phyloP scores from a whole-genome alignment of 352 stramenopile species.

The Pythium aristosporum region DNA sequence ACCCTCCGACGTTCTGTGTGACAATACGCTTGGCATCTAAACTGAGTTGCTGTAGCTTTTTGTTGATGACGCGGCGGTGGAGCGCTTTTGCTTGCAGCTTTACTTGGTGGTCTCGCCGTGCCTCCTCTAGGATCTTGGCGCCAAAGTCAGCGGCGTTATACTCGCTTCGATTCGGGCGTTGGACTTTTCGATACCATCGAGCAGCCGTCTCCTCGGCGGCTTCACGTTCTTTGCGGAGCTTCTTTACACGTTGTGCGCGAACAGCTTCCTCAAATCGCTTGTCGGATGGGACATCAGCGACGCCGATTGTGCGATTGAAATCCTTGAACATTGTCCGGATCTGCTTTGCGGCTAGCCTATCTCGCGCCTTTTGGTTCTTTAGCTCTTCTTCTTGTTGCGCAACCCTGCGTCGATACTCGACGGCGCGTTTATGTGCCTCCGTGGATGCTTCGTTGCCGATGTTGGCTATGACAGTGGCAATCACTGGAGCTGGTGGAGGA shows the following conservation, averaged over 20 bases:
- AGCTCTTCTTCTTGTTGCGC: slow-evolving; percentile 1
- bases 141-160: slow-evolving; percentile 10
- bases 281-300: slow-evolving; percentile 35
- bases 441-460: not conserved
- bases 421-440: slow-evolving; percentile 8
- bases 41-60: slow-evolving; percentile 28
- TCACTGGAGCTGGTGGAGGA: slow-evolving; percentile 2
- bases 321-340: slow-evolving; percentile 38
- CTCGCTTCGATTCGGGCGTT: slow-evolving; percentile 4
- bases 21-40: slow-evolving; percentile 33
- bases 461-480: not conserved
- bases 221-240: slow-evolving; percentile 5
- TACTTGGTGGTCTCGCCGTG: not conserved
- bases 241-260: slow-evolving; percentile 5
- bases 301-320: slow-evolving; percentile 40
- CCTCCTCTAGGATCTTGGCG: slow-evolving; percentile 19
- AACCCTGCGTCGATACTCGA: slow-evolving; percentile 6
- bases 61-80: slow-evolving; percentile 9
- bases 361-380: slow-evolving; percentile 10
- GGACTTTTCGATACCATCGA: slow-evolving; percentile 27
- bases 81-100: slow-evolving; percentile 7
- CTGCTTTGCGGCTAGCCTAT: slow-evolving; percentile 26
- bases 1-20: slow-evolving; percentile 24
- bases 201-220: not conserved
- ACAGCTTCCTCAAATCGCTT: slow-evolving; percentile 34